Base-by-base conservation (phyloP, 805 yeast genomes). In the Cyberlindnera nakhonratchasimensis region DNA sequence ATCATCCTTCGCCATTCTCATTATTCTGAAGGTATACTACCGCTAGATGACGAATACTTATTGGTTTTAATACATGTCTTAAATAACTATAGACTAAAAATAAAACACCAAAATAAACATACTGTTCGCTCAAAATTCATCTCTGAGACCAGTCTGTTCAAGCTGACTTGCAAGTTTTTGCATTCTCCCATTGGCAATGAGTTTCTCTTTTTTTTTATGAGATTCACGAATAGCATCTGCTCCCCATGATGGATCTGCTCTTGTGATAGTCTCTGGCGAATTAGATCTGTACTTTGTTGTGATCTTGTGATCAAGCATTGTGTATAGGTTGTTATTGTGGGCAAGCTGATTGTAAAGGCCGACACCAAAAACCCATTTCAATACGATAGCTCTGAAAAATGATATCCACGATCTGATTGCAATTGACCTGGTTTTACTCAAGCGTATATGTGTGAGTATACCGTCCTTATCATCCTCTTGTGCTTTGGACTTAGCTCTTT, bases 321-420 rank as follows among this genome's bases (percentile, higher is more conserved):
- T 29, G 3, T 39, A 34, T 1, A 58, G 41, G 12, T 45, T 47
- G 12, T 47, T 24, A 34, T 54, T 58, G 20, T 52, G 54, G 2
- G 57, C 58, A 18, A 58, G 37, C 31, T 58, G 62, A 22, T 50
- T 56, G 34, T 56, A 52, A 10, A 56, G 45, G 2, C 59, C 61
- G 4, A 51, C 43, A 4, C 53, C 42, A 32, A 52, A 58, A 1
- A 50, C 52, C 59, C 61, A 56, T 35, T 58, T 58, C 30, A 58
- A 33, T 26, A 48, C 51, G 21, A 56, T 47, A 8, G 54, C 47
- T 47, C 62, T 55, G 39, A 58, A 54, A 32, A 57, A 55, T 6
- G 60, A 52, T 24, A 54, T 50, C 62, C 62, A 58, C 2, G 62
- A 56, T 34, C 47, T 54, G 14, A 58, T 52, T 17, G 59, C 55